phyloP scores from a whole-genome alignment of 139 green algal species.

The Volvox reticuliferus region DNA sequence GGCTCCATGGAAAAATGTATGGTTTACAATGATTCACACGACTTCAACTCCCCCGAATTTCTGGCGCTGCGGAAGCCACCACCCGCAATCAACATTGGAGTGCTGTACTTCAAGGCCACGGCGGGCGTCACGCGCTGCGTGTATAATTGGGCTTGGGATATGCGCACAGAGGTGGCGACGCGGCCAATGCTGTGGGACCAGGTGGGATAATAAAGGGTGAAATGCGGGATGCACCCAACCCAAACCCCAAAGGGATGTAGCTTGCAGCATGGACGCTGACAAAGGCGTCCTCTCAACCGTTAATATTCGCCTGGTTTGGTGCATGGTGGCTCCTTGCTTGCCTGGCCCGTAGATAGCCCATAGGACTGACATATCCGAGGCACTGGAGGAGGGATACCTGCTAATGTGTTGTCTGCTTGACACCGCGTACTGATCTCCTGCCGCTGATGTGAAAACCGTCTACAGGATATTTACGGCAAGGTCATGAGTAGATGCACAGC shows the following conservation, averaged over 20 bases:
- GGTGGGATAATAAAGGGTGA: background rate
- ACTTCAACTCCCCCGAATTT: conserved; percentile 7
- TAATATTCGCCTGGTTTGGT: no score
- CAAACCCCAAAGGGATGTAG: no score
- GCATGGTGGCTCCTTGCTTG: no score
- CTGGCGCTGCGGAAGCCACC: background rate
- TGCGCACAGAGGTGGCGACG: conserved; percentile 5
- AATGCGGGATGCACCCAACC: no score
- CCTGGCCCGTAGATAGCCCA: no score
- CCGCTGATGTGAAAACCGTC: no score
- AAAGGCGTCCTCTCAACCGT: no score
- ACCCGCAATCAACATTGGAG: conserved; percentile 38
- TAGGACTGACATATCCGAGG: no score
- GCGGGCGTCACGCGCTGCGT: conserved; percentile 33
- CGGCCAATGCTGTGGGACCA: conserved; percentile 38
- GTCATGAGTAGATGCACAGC: conserved; percentile 6
- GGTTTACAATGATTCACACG: background rate
- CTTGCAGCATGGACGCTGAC: no score
- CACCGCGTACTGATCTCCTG: no score
- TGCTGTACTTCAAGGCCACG: conserved; percentile 48
- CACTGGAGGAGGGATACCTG: no score
- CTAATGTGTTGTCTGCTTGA: no score
- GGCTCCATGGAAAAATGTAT: conserved; percentile 41
- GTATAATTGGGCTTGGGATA: conserved; percentile 43
- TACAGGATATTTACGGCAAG: conserved; percentile 38